Base-by-base conservation (phyloP, 2,329 filamentous ascomycete species). In the Penicillium sp. region DNA sequence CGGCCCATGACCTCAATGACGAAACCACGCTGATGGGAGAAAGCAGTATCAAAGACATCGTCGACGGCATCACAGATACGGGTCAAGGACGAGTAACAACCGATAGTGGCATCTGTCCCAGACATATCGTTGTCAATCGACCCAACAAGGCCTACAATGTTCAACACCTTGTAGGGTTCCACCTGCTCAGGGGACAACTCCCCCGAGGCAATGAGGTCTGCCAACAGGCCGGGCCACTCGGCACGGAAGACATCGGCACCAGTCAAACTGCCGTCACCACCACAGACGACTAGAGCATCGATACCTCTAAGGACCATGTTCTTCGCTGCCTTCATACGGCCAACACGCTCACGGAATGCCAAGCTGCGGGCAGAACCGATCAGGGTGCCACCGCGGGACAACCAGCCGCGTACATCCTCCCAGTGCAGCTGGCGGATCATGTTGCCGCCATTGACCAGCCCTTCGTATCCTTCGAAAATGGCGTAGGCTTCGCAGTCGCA, bases 91-190 rank as follows among this genome's bases (percentile, higher is more conserved):
- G 92, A 96, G 78, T 96, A 97, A 73, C 90, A 95, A 53, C 94
- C 94, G 71, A 99, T 97, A 32, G 94, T 99, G 56, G 94, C 93
- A 74, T 99, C 94, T 13, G 94, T 99, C 61, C 91, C 91, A 47
- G 92, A 95, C 76, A 99, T 88, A 71, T 99, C 94, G 71, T 99
- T 99, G 81, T 99, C 94, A 69, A 99, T 99, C 51, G 91, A 96
- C 55, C 94, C 94, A 29, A 99, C 94, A 49, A 97, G 80, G 46
- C 94, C 94, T 51, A 97, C 93, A 63, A 99, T 96, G 76, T 97
- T 99, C 69, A 99, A 83, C 64, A 95, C 86, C 68, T 83, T 82
- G 80, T 91, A 96, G 2, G 89, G 88, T 44, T 85, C 80, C 56
- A 90, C 77, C 70, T 96, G 87, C 54, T 87, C 83, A 41, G 78